These are phyloP conservation scores for Verticillium longisporum DNA, from an alignment of 2,329 filamentous ascomycete genomes.

Conservation along the genomic window DNA sequence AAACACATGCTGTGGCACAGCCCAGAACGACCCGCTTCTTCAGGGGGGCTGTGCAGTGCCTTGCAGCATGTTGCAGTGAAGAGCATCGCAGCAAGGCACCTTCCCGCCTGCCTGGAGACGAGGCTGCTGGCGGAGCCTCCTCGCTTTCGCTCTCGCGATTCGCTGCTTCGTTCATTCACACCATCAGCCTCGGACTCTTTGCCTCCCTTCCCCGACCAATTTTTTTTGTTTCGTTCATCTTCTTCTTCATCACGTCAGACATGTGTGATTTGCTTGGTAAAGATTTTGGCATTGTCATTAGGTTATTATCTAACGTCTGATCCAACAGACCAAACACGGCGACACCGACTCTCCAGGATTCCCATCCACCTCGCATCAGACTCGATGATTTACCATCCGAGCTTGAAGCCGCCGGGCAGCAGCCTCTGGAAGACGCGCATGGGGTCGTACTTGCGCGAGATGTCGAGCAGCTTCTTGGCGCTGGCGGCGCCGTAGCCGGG, in stretches of 20 bases:
- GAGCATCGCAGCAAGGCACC: too few species aligned
- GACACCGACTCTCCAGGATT: neutral
- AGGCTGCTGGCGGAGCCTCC: too few species aligned
- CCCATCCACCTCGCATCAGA: neutral
- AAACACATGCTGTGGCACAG: neutral
- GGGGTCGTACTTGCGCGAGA: conserved; percentile 18
- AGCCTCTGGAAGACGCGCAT: conserved; percentile 26
- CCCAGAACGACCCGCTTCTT: neutral
- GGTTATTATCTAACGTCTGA: neutral
- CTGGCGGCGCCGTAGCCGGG: conserved; percentile 25
- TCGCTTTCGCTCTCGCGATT: neutral
- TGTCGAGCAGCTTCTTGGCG: conserved; percentile 14
- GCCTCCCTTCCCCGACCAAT: neutral
- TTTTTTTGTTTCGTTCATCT: neutral
- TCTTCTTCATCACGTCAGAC: neutral
- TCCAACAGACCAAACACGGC: neutral
- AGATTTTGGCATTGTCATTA: neutral
- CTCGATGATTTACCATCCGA: neutral
- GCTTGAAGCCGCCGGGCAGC: conserved; percentile 23
- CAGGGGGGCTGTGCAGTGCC: neutral
- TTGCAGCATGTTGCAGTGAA: neutral
- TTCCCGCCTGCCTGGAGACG: neutral
- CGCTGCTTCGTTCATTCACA: neutral
- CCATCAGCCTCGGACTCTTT: neutral
- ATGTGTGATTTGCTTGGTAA: neutral